Conservation (phyloP, 2,329 filamentous ascomycete species). For the Penicillium glabrum region DNA sequence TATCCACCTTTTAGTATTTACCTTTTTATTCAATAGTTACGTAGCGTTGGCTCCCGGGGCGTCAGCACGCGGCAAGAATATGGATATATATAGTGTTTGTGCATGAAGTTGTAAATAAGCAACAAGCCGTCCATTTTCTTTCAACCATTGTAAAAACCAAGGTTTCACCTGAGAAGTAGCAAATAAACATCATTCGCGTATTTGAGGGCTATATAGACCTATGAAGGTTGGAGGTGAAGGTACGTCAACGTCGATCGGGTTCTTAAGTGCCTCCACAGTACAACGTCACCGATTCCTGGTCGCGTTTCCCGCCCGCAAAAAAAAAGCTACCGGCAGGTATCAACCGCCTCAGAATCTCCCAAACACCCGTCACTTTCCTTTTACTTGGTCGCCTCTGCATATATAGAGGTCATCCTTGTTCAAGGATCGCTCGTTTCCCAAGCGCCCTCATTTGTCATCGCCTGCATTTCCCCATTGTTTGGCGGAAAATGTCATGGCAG, state of each 20-base stretch:
- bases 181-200: too few species aligned
- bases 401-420: not conserved
- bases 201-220: too few species aligned
- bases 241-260: slow-evolving; percentile 1
- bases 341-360: slow-evolving; percentile 8
- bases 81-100: not conserved
- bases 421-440: not conserved
- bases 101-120: not conserved
- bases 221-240: not conserved
- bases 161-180: not conserved
- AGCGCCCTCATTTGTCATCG: not conserved
- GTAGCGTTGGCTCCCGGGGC: not conserved
- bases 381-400: not conserved
- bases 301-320: slow-evolving; percentile 14
- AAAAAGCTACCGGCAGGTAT: slow-evolving; percentile 11
- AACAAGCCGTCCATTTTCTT: not conserved
- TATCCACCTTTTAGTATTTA: not conserved
- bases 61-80: too few species aligned
- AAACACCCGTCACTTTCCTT: not conserved
- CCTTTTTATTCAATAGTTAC: not conserved
- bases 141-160: not conserved
- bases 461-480: slow-evolving; percentile 1
- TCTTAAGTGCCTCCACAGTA: slow-evolving; percentile 11
- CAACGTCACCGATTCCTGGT: slow-evolving; percentile 22
- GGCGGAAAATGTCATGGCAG: slow-evolving; percentile 46